Percentiles rank a stretch among this genome's conserved stretches.
phyloP scores from a whole-genome alignment of 768 basidiomycete species.

The Tulasnella sp. region DNA sequence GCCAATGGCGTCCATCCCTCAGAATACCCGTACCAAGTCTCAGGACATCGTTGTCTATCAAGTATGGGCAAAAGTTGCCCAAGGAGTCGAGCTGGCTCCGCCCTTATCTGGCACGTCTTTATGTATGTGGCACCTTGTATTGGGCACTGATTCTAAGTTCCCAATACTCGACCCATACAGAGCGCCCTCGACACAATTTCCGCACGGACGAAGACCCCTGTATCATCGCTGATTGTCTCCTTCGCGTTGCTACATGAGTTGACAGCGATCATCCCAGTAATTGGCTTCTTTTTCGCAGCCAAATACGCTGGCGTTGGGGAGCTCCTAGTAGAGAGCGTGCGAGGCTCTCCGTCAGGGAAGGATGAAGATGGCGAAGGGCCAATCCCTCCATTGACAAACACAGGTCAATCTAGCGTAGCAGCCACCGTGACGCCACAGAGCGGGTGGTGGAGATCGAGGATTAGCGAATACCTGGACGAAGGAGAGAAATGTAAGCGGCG shows the following conservation, averaged over 20 bases:
- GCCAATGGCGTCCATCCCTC: too few species aligned
- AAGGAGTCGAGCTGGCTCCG: too few species aligned
- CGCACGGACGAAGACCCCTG: constrained; percentile 55
- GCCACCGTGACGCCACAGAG: too few species aligned
- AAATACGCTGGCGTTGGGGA: constrained; percentile 60
- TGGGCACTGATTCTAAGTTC: too few species aligned
- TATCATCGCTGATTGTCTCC: constrained; percentile 64
- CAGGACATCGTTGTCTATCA: too few species aligned
- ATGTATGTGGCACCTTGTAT: too few species aligned
- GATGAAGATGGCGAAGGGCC: not conserved
- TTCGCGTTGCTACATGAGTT: constrained; percentile 80
- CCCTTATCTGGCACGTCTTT: too few species aligned
- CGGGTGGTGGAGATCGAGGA: constrained; percentile 38
- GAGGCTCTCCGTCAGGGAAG: too few species aligned
- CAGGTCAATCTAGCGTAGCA: too few species aligned
- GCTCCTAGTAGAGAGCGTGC: constrained; percentile 38
- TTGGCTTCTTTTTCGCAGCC: constrained; percentile 61
- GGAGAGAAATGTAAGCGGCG: constrained; percentile 61
- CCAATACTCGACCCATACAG: too few species aligned
- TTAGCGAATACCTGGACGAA: constrained; percentile 59
- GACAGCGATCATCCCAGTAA: constrained; percentile 67
- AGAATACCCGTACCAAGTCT: too few species aligned
- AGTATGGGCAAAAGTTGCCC: too few species aligned
- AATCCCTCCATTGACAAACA: not conserved
- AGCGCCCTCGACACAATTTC: constrained; percentile 47